Percentiles rank a stretch among this genome's conserved stretches.
phyloP scores from a whole-genome alignment of 768 basidiomycete species.

The Suillus clintonianus region DNA sequence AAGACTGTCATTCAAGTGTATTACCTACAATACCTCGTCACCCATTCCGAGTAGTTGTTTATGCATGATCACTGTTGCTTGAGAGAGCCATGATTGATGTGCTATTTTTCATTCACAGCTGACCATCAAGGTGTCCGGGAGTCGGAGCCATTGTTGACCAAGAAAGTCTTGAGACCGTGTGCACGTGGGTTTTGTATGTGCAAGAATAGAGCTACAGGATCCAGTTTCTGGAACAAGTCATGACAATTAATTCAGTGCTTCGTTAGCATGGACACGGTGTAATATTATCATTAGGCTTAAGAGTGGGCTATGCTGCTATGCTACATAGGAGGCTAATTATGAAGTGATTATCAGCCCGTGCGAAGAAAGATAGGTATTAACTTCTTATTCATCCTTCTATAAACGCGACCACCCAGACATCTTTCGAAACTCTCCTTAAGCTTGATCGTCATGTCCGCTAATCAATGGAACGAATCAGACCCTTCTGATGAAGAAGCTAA shows the following conservation, averaged over 20 bases:
- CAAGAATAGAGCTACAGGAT: not conserved
- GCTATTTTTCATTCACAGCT: not conserved
- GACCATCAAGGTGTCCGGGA: not conserved
- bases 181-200: not conserved
- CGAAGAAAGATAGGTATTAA: not conserved
- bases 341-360: not conserved
- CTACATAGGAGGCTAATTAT: not conserved
- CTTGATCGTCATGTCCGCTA: conserved; percentile 25
- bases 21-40: not conserved
- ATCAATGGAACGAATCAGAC: conserved; percentile 59
- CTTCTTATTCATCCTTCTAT: conserved; percentile 5
- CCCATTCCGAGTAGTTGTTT: not conserved
- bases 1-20: not conserved
- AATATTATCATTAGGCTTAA: not conserved
- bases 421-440: conserved; percentile 6
- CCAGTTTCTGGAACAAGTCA: not conserved
- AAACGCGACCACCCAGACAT: conserved; percentile 19
- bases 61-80: not conserved
- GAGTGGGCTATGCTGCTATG: not conserved
- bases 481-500: conserved; percentile 57
- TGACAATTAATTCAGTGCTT: not conserved
- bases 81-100: not conserved
- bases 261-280: not conserved
- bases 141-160: not conserved
- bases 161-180: not conserved